Evolutionary conservation across 257 asterid species (phyloP).

Genomic region (Solanum megistacrolobum): DNA sequence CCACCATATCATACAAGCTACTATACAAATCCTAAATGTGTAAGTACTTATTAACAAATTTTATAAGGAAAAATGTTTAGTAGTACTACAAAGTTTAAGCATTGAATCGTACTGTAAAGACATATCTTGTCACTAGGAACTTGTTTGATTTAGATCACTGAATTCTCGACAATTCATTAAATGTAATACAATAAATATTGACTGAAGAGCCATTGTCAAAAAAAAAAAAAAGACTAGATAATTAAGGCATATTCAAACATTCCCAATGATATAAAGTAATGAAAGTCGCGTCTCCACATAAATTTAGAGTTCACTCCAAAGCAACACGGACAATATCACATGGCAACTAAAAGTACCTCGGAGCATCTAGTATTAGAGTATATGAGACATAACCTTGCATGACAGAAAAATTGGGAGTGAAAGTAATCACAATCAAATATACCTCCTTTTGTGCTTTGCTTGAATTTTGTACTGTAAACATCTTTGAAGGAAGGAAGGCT

Average conservation of each 20-base stretch:
- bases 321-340: neutral
- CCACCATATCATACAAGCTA: neutral
- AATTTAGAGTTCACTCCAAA: neutral
- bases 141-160: neutral
- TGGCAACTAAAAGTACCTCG: neutral
- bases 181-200: neutral
- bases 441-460: conserved; percentile 79
- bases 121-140: neutral
- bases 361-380: neutral
- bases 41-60: neutral
- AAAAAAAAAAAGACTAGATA: neutral
- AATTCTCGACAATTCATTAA: neutral
- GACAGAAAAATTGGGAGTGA: neutral
- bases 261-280: neutral
- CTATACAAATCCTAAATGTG: neutral
- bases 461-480: conserved; percentile 76
- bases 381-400: neutral
- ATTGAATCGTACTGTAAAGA: neutral
- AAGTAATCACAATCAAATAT: neutral
- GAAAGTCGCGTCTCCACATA: neutral
- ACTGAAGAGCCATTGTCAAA: neutral
- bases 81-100: neutral
- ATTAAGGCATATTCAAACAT: neutral
- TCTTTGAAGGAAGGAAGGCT: conserved; percentile 87
- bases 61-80: neutral